Base-by-base conservation (phyloP, 108 stramenopile genomes). In the Schizochytrium sp. region DNA sequence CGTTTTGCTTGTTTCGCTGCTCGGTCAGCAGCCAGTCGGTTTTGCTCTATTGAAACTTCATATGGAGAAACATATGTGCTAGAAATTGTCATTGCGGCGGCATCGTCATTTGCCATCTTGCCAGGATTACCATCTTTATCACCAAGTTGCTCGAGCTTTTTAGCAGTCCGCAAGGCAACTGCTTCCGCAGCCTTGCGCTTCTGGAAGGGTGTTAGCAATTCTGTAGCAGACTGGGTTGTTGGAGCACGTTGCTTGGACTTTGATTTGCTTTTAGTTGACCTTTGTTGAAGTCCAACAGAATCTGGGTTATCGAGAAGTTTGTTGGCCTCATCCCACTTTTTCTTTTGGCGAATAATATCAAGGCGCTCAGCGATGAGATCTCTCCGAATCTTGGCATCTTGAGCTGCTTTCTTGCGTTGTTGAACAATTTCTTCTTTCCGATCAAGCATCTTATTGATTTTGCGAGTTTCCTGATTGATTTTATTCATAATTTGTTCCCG, bases 401-500 rank as follows among this genome's bases (percentile, higher is more conserved):
- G 47, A 5, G 76, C 76, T 5, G 76, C 76, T n/a, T 83, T 55
- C 2, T 83, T 83, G 8, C 76, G 76, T 53, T 83, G 47, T 53
- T 55, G 47, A 12, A 55, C 53, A 55, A 83, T 88, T 2, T 58
- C 61, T 50, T 94, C 92, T 87, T 90, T 93, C 40, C 83, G 91
- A 55, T 76, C 58, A 15, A 92, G 58, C 93, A 95, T 94, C 53
- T 92, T 90, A 44, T 89, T 72, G 50, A 92, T 92, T 55, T 94
- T 73, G 28, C 61, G 47, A 56, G 94, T 92, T 10, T 60, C 92
- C 59, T 94, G 89, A 46, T 90, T 59, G 88, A 95, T 93, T 91
- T 94, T 92, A 17, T 93, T 92, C 87, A 93, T 28, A 44, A 93
- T 93, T 61, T 94, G 93, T 28, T 93, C 88, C 64, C 94, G 87